phyloP scores from a whole-genome alignment of 2,329 filamentous ascomycete genomes.

The Cladophialophora exuberans region DNA sequence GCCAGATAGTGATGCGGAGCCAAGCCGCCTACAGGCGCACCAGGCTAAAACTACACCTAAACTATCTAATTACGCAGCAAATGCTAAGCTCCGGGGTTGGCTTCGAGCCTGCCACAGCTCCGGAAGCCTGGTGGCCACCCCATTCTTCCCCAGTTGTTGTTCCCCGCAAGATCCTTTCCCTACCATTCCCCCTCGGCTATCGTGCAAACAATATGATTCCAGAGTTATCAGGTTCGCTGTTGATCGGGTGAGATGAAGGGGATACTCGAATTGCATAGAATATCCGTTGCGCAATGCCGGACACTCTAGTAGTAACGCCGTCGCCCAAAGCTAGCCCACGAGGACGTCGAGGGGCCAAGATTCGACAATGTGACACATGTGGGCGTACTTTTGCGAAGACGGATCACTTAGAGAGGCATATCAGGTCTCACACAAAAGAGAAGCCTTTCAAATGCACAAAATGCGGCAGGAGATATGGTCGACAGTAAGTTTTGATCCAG shows the following conservation, averaged over 20 bases:
- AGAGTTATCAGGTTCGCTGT: neutral
- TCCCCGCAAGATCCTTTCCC: neutral
- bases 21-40: too few species aligned
- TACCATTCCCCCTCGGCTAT: neutral
- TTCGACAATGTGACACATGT: conserved; percentile 30
- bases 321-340: conserved; percentile 12
- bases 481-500: conserved; percentile 23
- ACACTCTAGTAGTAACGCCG: neutral
- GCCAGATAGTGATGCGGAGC: too few species aligned
- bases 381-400: conserved; percentile 37
- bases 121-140: too few species aligned
- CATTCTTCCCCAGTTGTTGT: neutral
- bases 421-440: conserved; percentile 40
- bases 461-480: conserved; percentile 29
- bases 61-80: neutral
- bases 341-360: conserved; percentile 21
- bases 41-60: neutral
- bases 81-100: too few species aligned
- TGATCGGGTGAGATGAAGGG: conserved; percentile 3
- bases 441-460: conserved; percentile 36
- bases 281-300: conserved; percentile 9
- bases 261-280: neutral
- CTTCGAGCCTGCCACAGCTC: too few species aligned
- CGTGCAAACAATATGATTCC: neutral
- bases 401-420: conserved; percentile 40